Evolutionary conservation across 495 filamentous ascomycete species (phyloP).

Genomic region (Diplogelasinospora grovesii): DNA sequence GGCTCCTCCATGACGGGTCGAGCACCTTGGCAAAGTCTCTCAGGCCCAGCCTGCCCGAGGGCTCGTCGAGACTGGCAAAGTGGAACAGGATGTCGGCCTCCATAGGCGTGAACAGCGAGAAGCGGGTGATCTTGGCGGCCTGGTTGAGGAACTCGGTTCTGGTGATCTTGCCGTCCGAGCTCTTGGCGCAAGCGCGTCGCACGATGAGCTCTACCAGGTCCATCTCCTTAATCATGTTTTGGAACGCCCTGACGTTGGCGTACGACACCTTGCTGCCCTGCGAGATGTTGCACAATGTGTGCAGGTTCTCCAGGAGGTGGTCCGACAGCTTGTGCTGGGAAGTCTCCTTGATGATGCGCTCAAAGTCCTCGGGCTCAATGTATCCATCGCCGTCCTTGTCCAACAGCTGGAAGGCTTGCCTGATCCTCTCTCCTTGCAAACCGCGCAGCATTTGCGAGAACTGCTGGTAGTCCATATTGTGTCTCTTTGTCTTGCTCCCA

Average conservation of each 20-base stretch:
- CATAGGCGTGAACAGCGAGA: conserved; percentile 95
- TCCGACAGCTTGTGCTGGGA: conserved; percentile 96
- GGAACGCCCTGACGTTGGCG: conserved; percentile 93
- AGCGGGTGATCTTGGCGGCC: conserved; percentile 80
- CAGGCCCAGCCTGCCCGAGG: conserved; percentile 74
- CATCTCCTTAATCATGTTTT: conserved; percentile 96
- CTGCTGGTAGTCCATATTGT: conserved; percentile 89
- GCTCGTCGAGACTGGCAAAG: conserved; percentile 87
- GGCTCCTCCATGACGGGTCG: conserved; percentile 79
- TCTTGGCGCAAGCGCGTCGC: conserved; percentile 76
- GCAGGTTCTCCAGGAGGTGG: conserved; percentile 88
- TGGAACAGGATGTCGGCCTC: conserved; percentile 98
- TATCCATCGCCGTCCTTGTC: conserved; percentile 95
- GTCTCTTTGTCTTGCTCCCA: conserved; percentile 73
- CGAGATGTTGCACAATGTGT: conserved; percentile 91
- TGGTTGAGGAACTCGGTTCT: conserved; percentile 92
- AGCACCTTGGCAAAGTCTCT: conserved; percentile 90
- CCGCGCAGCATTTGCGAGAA: conserved; percentile 98
- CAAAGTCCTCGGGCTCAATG: conserved; percentile 93
- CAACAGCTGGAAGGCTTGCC: conserved; percentile 88
- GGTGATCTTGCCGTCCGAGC: conserved; percentile 84
- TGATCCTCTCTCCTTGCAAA: conserved; percentile 87
- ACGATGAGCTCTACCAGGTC: conserved; percentile 91
- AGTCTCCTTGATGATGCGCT: conserved; percentile 89
- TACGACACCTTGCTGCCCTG: conserved; percentile 91